phyloP scores from a whole-genome alignment of 345 rosid species.

The Mallotus nudiflorus region DNA sequence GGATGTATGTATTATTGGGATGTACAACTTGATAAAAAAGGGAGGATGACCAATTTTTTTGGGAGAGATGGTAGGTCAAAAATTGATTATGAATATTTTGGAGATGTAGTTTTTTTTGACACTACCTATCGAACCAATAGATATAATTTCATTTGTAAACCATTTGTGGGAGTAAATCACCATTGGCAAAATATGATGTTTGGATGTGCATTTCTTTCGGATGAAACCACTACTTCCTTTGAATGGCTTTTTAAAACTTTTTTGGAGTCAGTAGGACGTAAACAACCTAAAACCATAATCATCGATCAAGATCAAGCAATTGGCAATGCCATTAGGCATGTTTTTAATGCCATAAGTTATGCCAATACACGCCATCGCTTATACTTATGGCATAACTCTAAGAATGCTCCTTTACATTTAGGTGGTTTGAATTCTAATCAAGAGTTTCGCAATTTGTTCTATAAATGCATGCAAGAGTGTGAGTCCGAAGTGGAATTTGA shows the following conservation, averaged over 20 bases:
- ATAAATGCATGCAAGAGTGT: not conserved
- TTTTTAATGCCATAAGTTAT: too few relatives aligned
- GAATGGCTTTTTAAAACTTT: not conserved
- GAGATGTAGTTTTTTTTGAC: too few relatives aligned
- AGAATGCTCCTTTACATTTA: not conserved
- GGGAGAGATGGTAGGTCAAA: too few relatives aligned
- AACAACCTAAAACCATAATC: too few relatives aligned
- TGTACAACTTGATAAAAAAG: too few relatives aligned
- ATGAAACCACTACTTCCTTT: not conserved
- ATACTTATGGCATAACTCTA: slow-evolving; percentile 1
- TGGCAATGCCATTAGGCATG: not conserved
- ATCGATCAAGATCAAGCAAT: not conserved
- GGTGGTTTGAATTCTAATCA: slow-evolving; percentile 1
- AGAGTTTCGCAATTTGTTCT: not conserved
- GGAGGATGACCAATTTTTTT: too few relatives aligned
- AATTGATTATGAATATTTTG: too few relatives aligned
- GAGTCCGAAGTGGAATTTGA: not conserved
- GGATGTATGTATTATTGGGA: too few relatives aligned
- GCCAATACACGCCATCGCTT: not conserved
- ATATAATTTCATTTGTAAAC: not conserved
- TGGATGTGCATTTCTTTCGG: too few relatives aligned
- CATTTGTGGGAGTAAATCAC: not conserved
- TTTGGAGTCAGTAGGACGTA: too few relatives aligned
- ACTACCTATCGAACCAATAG: not conserved
- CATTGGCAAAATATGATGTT: not conserved